Percentiles rank a stretch among this genome's conserved stretches.
Conservation (phyloP, 1,139 yeast species). For the Magnusiomyces suaveolens region DNA sequence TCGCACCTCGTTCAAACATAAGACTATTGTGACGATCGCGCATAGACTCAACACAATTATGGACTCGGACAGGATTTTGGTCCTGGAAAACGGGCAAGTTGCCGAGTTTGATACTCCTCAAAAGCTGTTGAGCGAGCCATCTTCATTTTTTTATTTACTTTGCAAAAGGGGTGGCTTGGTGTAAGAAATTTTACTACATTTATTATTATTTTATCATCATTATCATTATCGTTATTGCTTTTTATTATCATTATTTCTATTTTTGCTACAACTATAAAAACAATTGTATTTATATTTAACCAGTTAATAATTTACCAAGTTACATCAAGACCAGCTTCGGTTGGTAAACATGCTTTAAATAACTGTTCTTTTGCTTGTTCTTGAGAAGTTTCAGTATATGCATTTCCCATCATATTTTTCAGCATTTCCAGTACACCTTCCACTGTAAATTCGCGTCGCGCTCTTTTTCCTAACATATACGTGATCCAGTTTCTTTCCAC, state of each 20-base stretch:
- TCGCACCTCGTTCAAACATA: slow-evolving; percentile 48
- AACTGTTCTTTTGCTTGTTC: slow-evolving; percentile 7
- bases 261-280: not conserved
- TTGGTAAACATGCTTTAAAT: slow-evolving; percentile 7
- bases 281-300: not conserved
- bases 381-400: slow-evolving; percentile 4
- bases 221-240: not conserved
- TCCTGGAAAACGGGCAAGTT: slow-evolving; percentile 57
- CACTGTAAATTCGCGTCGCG: slow-evolving; percentile 11
- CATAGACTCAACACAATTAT: slow-evolving; percentile 75
- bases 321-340: slow-evolving; percentile 2
- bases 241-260: too few relatives aligned
- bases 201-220: not conserved
- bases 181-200: not conserved
- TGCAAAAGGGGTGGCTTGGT: slow-evolving; percentile 51
- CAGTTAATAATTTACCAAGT: not conserved
- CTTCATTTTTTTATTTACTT: slow-evolving; percentile 49
- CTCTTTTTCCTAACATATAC: slow-evolving; percentile 12
- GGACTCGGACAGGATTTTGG: slow-evolving; percentile 65
- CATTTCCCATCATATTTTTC: slow-evolving; percentile 4
- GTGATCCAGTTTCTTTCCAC: slow-evolving; percentile 2
- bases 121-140: slow-evolving; percentile 37
- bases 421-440: slow-evolving; percentile 9
- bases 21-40: slow-evolving; percentile 72
- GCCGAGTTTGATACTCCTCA: slow-evolving; percentile 62